Conservation (phyloP, 2,329 filamentous ascomycete genomes). For the Beauveria caledonica region DNA sequence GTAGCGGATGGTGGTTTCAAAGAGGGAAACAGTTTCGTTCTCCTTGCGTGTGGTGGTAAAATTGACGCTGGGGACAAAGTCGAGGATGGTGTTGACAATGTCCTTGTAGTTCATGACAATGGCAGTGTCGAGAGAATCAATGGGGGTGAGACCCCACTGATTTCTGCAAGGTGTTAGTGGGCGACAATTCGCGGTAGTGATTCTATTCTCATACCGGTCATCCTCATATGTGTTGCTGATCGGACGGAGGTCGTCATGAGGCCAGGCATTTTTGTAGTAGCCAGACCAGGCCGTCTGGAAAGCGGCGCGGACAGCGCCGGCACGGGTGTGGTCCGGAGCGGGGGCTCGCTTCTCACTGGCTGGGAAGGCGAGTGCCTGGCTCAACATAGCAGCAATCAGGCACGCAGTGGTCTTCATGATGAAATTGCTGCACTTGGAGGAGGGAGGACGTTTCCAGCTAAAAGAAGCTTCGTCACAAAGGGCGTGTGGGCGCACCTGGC, state of each 20-base stretch:
- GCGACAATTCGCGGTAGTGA: neutral
- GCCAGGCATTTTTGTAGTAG: constrained; percentile 67
- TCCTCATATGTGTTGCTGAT: constrained; percentile 57
- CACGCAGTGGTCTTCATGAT: neutral
- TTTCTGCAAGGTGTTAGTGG: constrained; percentile 44
- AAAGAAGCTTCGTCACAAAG: neutral
- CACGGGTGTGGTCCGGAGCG: constrained; percentile 6
- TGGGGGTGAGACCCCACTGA: constrained; percentile 75
- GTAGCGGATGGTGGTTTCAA: constrained; percentile 88
- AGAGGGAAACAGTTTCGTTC: constrained; percentile 58
- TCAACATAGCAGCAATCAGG: neutral
- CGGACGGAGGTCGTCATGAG: constrained; percentile 67
- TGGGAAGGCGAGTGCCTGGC: constrained; percentile 3
- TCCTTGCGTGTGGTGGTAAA: constrained; percentile 48
- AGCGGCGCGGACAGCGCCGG: constrained; percentile 30
- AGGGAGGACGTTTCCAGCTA: neutral
- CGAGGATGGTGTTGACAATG: constrained; percentile 62
- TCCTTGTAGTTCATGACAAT: constrained; percentile 64
- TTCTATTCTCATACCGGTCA: constrained; percentile 48
- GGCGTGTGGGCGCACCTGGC: neutral
- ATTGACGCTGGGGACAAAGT: constrained; percentile 62
- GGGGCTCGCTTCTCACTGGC: constrained; percentile 4
- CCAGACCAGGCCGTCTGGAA: constrained; percentile 66
- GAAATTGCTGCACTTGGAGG: neutral
- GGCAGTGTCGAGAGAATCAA: constrained; percentile 74